Base-by-base conservation (phyloP, 345 rosid species). In the Populus nigra region DNA sequence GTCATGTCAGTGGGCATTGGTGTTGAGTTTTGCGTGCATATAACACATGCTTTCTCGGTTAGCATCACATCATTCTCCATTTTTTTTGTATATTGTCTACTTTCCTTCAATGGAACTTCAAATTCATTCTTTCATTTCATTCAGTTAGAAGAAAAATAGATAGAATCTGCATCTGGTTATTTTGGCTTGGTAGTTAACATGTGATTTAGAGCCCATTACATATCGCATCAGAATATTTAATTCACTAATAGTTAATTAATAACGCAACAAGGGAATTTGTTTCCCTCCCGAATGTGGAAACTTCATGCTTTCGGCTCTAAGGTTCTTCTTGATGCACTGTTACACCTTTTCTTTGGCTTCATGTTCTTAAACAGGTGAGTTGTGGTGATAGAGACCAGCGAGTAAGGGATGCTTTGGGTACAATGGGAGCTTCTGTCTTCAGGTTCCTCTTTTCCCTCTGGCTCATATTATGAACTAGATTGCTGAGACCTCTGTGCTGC, bases 401-500 rank as follows among this genome's bases (percentile, higher is more conserved):
- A 65, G 85, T 92, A 79, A 92, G 87, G 87, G 97, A 89, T 80
- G 93, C 97, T 38, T 85, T 96, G 9, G 82, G 87, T 53, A 94
- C 98, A 4, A 94, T 96, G 99, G 99, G 99, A 50, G 94, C 98
- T 82, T 96, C 99, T 31, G 99, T 96, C 65, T 96, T 96, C 91
- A 96, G 99, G 97, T 92, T 74, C 31, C 47, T 62, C 65, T 68
- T 45, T 15, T 61, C 20, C 20, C 29, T 23, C 17, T 65, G 41
- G 73, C 11, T 77, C 15, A 8, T 43, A 47, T 10, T 31, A 5
- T 38, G 41, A 59, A 35, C n/a, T 75, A 31, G 50, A 53, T 66
- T 50, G 33, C 61, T 63, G 43, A 20, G 36, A 18, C 59, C 29
- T 29, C 27, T 22, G 45, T 3, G 62, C 62, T 8, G 7, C 25